phyloP scores from a whole-genome alignment of 2,329 filamentous ascomycete genomes.

The Canariomyces notabilis region DNA sequence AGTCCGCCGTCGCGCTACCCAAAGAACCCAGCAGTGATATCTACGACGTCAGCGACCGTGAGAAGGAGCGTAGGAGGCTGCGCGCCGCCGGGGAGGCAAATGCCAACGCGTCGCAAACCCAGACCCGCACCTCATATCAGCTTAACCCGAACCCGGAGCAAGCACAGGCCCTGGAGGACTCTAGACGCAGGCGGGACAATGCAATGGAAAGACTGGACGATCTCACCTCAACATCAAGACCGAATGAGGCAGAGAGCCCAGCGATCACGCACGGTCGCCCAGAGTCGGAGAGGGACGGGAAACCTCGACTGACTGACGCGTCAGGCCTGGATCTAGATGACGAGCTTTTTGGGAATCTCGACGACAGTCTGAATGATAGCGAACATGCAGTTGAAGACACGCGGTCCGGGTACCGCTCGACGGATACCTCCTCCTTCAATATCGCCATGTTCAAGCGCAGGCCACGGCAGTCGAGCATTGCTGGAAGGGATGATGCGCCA shows the following conservation, averaged over 20 bases:
- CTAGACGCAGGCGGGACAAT: slow-evolving; percentile 31
- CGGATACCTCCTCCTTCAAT: slow-evolving; percentile 43
- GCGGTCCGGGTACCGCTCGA: slow-evolving; percentile 32
- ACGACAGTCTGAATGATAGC: slow-evolving; percentile 34
- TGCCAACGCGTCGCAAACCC: slow-evolving; percentile 7
- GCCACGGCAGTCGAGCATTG: slow-evolving; percentile 46
- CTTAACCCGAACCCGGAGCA: slow-evolving; percentile 19
- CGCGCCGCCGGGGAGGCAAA: slow-evolving; percentile 19
- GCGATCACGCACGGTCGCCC: slow-evolving; percentile 36
- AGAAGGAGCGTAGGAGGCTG: slow-evolving; percentile 28
- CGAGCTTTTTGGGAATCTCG: slow-evolving; percentile 44
- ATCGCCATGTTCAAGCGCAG: slow-evolving; percentile 43
- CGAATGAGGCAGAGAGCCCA: slow-evolving; percentile 16
- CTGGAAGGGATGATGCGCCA: slow-evolving; percentile 46
- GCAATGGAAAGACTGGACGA: slow-evolving; percentile 36
- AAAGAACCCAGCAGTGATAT: slow-evolving; percentile 27
- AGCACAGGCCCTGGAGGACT: slow-evolving; percentile 22
- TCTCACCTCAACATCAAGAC: slow-evolving; percentile 26
- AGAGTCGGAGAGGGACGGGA: slow-evolving; percentile 30
- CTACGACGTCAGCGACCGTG: slow-evolving; percentile 34
- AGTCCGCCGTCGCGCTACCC: slow-evolving; percentile 13
- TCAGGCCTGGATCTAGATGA: slow-evolving; percentile 47
- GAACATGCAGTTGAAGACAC: slow-evolving; percentile 28
- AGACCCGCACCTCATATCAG: neutral
- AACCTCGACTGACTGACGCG: slow-evolving; percentile 31